Base-by-base conservation (phyloP, 305 asterid species). In the Plantago coronopus region DNA sequence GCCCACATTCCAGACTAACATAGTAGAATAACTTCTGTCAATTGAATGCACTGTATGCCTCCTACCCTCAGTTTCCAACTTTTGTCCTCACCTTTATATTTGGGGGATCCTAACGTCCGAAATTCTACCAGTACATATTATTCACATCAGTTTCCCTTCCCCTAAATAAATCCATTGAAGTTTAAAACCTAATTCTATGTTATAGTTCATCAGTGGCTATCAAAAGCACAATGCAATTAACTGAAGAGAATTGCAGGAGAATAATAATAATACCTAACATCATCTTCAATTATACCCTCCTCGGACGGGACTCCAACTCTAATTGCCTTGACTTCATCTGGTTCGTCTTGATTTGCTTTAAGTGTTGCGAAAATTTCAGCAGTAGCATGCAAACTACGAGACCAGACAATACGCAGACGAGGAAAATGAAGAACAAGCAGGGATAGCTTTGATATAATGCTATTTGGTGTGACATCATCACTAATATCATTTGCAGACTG, bases 311-410 rank as follows among this genome's bases (percentile, higher is more conserved):
- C 94, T 54, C 99, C 99, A 60, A 93, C 94, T 77, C 97, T 78
- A 50, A 69, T 83, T 20, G 99, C 97, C 84, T 83, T 93, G 63
- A 74, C 85, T 75, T 89, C 97, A 63, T 93, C 97, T 1, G 99
- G 99, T 73, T 93, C 99, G 77, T 93, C 99, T 79, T 93, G 99
- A 76, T 93, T 93, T 57, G 94, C 86, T 77, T 93, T 93, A n/a
- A 89, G 88, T 16, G 80, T 76, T 38, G 96, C 57, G 37, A 93
- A 93, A 31, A 85, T 85, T 75, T 93, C 96, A 22, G 97, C 96
- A 29, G 99, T 83, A 44, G 96, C 94, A 64, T 89, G 89, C 83
- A 93, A 70, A 69, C 99, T 87, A 31, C 97, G 97, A 17, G 99
- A 93, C 99, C 99, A 93, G 46, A 93, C 86, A 68, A 93, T 74